Evolutionary conservation across 306 rosid species (phyloP), one percentile per base, ranked within the genome.

Genomic region (Elaeagnus macrophylla): DNA sequence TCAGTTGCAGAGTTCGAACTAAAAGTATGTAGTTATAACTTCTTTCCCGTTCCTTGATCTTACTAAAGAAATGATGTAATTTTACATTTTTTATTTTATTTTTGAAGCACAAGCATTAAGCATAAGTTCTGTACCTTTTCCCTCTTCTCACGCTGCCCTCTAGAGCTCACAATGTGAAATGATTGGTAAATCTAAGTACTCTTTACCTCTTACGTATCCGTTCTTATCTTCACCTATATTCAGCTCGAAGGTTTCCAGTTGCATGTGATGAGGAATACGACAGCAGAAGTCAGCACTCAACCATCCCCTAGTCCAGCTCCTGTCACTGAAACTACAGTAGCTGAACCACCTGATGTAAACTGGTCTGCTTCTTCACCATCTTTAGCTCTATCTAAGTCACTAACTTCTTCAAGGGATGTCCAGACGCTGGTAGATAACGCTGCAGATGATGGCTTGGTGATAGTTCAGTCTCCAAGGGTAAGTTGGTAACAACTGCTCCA

Each of bases 381-480:
- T 9, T 68, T 90, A 77, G 86, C 84, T 62, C 17, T 83, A 60
- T 65, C 43, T 0, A 79, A 75, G 68, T 64, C 72, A 15, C 54
- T 38, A 45, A 54, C 72, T 55, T 77, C 78, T 77, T 60, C 86
- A 17, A 46, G 59, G 36, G 68, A 72, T 37, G 51, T 75, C 59
- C 79, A 75, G 69, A 61, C 71, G 50, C 67, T 81, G 60, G 50
- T 90, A 48, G 80, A 86, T 60, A 86, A 59, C 57, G 93, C 96
- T 53, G 82, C 83, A 9, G 95, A 86, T 64, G 94, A 78, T 59
- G 97, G 97, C 62, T 70, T 91, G 73, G 85, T 76, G 20, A 67
- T 91, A 74, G 72, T 91, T 72, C 50, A 6, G 17, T 86, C 95
- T 71, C 97, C 97, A 37, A 72, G 37, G 81, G 97, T 91, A 76